Evolutionary conservation across 495 filamentous ascomycete species (phyloP).

Genomic region (Talaromyces wortmannii): DNA sequence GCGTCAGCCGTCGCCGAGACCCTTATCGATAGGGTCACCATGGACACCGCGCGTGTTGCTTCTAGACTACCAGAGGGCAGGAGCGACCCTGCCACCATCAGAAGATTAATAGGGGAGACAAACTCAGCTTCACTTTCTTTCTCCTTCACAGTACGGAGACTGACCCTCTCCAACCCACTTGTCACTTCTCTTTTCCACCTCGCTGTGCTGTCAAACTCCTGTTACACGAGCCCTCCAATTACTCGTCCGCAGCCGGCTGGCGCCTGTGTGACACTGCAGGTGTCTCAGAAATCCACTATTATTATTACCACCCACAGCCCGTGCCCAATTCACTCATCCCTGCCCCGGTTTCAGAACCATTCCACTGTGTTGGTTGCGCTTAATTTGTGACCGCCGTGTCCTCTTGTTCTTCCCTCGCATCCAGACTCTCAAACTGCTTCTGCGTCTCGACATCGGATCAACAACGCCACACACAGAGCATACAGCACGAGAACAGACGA

Average conservation of each 20-base stretch:
- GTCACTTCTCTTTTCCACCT: neutral
- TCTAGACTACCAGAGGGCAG: neutral
- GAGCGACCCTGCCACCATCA: neutral
- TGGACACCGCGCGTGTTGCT: neutral
- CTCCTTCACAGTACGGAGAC: neutral
- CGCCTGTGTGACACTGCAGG: neutral
- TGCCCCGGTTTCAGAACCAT: no score
- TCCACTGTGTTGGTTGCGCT: no score
- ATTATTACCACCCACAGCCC: no score
- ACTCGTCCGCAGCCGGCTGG: neutral
- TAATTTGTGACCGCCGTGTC: no score
- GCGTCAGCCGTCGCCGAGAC: neutral
- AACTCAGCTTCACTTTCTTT: neutral
- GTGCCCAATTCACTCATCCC: no score
- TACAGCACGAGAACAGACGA: no score
- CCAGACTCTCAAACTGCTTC: neutral
- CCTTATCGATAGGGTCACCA: neutral
- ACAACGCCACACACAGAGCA: no score
- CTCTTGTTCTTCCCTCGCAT: neutral
- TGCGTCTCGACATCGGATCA: no score
- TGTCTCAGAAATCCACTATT: neutral
- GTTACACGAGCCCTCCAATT: neutral
- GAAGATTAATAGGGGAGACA: no score
- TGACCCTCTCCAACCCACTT: neutral
- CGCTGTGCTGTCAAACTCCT: neutral